Evolutionary conservation across 2,329 filamentous ascomycete genomes (phyloP), one percentile per base, ranked within the genome.

Genomic region (Xylariaceae sp.): DNA sequence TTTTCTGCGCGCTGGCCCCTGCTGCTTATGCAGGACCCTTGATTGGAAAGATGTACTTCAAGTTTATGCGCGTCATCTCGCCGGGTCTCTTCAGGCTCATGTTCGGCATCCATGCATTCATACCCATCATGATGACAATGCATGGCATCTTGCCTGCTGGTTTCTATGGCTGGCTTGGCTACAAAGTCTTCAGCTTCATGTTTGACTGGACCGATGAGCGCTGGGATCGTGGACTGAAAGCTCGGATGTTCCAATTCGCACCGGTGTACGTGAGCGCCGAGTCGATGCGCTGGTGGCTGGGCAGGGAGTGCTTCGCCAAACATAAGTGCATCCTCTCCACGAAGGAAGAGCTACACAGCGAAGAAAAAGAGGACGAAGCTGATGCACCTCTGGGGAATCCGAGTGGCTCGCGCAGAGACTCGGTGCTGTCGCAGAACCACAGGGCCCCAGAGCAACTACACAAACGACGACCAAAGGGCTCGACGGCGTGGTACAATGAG

Each of bases 241-340:
- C 88, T 58, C 82, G 91, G 32, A 85, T 94, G 76, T 96, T 97
- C 62, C 88, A 93, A 55, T 96, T 95, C 52, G 82, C 89, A 0
- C 91, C 91, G 1, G 88, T 95, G 0, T 95, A 94, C 55, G 88
- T 96, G 38, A 89, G 83, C 53, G 79, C 88, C 1, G 89, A 96
- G 66, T 85, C 82, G 44, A 95, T 96, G 88, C 76, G 88, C 4
- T 97, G 91, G 91, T 96, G 91, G 91, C 74, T 96, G 1, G 91
- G 90, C 0, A 72, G 83, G 3, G 88, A 93, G 54, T 89, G 89
- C 52, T 96, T 84, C 80, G 19, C 81, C 8, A 64, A 75, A 53
- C 88, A 95, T 55, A 88, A 87, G 60, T 96, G 90, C 58, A 94
- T 96, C 38, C 69, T 96, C 6, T 77, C 87, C 1, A 95, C 89